Evolutionary conservation across 2,329 filamentous ascomycete genomes (phyloP), one percentile per base, ranked within the genome.

Genomic region (Ceratocystis huliohia): DNA sequence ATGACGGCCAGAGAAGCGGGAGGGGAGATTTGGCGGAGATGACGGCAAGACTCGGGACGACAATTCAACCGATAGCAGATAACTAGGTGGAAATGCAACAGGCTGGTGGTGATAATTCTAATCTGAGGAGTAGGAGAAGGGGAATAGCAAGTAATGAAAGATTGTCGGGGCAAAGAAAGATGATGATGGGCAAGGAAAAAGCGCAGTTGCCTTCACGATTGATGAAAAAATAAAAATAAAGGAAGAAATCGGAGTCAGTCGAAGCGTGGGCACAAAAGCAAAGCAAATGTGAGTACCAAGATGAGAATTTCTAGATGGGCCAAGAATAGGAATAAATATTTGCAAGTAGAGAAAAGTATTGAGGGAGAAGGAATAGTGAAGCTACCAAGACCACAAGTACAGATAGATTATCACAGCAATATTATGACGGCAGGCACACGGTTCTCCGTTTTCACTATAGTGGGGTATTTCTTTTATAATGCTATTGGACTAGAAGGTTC

Each of bases 1-100:
- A 80, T 78, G 71, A 78, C 78, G n/a, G 45, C 30, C 22, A 22
- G 25, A 22, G 20, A 30, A 28, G 28, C 53, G 53, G 22, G 15
- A 10, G 10, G 22, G 53, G 53, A 30, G 33, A 5, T 8, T 63
- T 48, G 3, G 46, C 13, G 15, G 44, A 48, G 61, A 13, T 30
- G 59, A 63, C 44, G 6, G 22, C 41, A 53, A 30, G 28, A 20
- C 25, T 20, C 44, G 25, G 22, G 15, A 22, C 1, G 37, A 41
- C 37, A 15, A 41, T 13, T 41, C 10, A 13, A 4, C 33, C 33
- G 33, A 41, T 13, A 41, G 37, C 37, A 15, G 4, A 41, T 41
- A 15, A 41, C 37, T 41, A 41, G 37, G 10, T 41, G 3, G 10
- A 3, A 41, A 15, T 15, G 13, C 37, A 41, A 41, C 37, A 41